Base-by-base conservation (phyloP, 2,329 filamentous ascomycete genomes). In the Colletotrichum simmondsii region DNA sequence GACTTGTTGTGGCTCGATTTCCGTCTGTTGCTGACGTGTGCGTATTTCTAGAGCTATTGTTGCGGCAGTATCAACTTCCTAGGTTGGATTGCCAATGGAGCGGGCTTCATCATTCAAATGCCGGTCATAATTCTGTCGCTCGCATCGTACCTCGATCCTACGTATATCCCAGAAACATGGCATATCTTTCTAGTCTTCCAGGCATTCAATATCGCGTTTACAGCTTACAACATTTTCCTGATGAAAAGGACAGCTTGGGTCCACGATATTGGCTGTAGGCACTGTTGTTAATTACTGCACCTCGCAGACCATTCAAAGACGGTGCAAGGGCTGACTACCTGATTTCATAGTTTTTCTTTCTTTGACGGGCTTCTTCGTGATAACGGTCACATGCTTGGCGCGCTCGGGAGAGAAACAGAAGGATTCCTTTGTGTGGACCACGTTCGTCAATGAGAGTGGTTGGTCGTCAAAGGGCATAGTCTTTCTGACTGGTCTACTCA, bases 401-500 rank as follows among this genome's bases (percentile, higher is more conserved):
- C 74, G 74, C 8, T 72, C 77, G 10, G 14, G 6, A 0, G 19
- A 14, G 3, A 72, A 68, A 12, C 69, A 68, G 4, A 58, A 59
- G 2, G 61, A 58, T 14, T 14, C 59, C 14, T 79, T 78, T 30
- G 80, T 83, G 0, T 83, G 81, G 78, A 76, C 74, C 12, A 75
- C 71, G 3, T 82, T 81, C 59, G 73, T 79, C 30, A 79, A 81
- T 65, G 73, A 74, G 1, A 76, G 76, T 2, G 77, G 78, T 2
- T 80, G 80, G 79, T 76, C 79, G 0, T 75, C 76, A 3, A 72
- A 75, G 14, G 80, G 75, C 8, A 72, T 82, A 12, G 80, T 79
- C 32, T 85, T 84, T 61, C 76, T 85, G 6, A 85, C 81, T 0
- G 83, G 83, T 0, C 77, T 85, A 6, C 76, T 82, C 14, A 81